These are phyloP conservation scores for Trametes cubensis DNA, from an alignment of 768 basidiomycete genomes.

Conservation along the genomic window DNA sequence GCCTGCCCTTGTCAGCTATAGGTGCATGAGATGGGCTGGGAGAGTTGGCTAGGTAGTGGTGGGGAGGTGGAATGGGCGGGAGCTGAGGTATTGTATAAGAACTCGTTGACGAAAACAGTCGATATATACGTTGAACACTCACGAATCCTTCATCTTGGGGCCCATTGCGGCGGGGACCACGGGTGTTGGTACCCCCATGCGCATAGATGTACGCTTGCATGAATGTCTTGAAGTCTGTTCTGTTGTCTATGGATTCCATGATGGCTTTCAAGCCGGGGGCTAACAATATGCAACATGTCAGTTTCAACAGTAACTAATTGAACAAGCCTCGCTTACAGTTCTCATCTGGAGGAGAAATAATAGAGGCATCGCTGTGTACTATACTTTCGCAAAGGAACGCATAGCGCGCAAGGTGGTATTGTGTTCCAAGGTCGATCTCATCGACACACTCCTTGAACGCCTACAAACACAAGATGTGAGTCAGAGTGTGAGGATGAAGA, in stretches of 20 bases:
- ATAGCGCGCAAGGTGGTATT: constrained; percentile 95
- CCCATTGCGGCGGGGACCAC: constrained; percentile 86
- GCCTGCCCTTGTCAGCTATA: constrained; percentile 60
- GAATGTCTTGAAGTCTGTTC: constrained; percentile 91
- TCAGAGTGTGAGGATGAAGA: not conserved
- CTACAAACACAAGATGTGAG: constrained; percentile 11
- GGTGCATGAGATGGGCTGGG: constrained; percentile 36
- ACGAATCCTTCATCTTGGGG: constrained; percentile 94
- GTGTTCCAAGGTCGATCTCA: constrained; percentile 96
- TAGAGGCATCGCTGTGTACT: constrained; percentile 84
- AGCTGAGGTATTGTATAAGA: constrained; percentile 45
- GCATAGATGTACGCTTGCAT: constrained; percentile 98
- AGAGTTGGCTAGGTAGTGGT: constrained; percentile 31
- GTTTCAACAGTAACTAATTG: not conserved
- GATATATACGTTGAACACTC: constrained; percentile 38
- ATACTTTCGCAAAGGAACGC: constrained; percentile 93
- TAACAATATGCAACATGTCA: constrained; percentile 24
- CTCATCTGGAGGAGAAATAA: constrained; percentile 70
- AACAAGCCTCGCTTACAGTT: constrained; percentile 52
- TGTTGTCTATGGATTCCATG: constrained; percentile 91
- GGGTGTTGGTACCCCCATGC: constrained; percentile 58
- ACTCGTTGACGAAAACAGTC: constrained; percentile 2
- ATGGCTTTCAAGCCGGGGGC: constrained; percentile 81
- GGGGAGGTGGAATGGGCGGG: constrained; percentile 58
- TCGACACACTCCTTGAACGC: constrained; percentile 93